phyloP scores from a whole-genome alignment of 1,284 basidiomycete genomes.

The Schizophyllum commune region DNA sequence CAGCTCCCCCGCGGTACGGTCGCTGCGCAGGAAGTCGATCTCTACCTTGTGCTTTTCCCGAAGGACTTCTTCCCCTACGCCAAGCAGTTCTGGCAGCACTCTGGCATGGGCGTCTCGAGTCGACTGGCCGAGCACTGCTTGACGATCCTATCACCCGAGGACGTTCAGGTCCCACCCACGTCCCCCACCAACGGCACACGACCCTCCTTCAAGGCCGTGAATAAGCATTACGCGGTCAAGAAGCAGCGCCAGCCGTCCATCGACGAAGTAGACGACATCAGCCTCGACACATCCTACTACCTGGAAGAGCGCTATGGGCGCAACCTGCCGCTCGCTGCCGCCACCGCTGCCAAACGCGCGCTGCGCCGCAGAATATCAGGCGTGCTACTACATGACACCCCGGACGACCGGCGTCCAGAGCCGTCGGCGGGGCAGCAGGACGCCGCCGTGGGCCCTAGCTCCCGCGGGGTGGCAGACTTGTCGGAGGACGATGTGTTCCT shows the following conservation, averaged over 20 bases:
- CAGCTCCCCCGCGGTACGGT: not conserved
- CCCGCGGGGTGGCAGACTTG: slow-evolving; percentile 9
- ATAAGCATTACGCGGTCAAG: slow-evolving; percentile 47
- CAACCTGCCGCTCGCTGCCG: slow-evolving; percentile 64
- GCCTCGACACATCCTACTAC: slow-evolving; percentile 48
- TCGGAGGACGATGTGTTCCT: slow-evolving; percentile 13
- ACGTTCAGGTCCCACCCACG: slow-evolving; percentile 3
- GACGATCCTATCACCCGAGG: slow-evolving; percentile 6
- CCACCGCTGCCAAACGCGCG: slow-evolving; percentile 12
- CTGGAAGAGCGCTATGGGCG: slow-evolving; percentile 96
- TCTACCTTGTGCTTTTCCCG: slow-evolving; percentile 11
- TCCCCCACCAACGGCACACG: not conserved
- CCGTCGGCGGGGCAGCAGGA: slow-evolving; percentile 40
- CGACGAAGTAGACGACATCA: slow-evolving; percentile 27
- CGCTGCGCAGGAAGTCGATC: not conserved
- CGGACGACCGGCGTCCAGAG: slow-evolving; percentile 28
- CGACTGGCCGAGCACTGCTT: slow-evolving; percentile 14
- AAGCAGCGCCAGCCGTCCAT: slow-evolving; percentile 10
- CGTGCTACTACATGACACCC: slow-evolving; percentile 34
- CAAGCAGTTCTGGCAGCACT: slow-evolving; percentile 44
- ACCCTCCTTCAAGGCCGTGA: slow-evolving; percentile 32
- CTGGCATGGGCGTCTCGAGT: slow-evolving; percentile 13
- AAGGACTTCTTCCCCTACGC: slow-evolving; percentile 37
- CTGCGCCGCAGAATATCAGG: slow-evolving; percentile 13
- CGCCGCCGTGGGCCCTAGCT: slow-evolving; percentile 33